phyloP scores from a whole-genome alignment of 176 grass and related monocot genomes.

The Triticum turgidum region DNA sequence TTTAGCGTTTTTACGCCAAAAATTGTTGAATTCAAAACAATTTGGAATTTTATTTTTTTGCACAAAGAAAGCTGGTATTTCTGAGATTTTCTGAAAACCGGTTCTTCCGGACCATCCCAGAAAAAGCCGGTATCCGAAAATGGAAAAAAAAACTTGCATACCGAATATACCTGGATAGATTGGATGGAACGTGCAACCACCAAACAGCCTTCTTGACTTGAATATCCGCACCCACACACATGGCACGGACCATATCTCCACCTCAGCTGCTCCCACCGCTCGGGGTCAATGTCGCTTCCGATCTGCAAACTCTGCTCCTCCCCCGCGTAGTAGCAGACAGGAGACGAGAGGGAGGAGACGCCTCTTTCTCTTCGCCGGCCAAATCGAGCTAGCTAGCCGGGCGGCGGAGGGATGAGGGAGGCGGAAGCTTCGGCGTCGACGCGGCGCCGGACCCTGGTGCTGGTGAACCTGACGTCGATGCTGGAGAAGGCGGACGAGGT shows the following conservation, averaged over 20 bases:
- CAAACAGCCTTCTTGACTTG: background rate
- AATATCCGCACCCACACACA: background rate
- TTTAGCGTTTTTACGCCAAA: no score
- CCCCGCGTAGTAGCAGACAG: background rate
- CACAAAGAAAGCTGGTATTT: no score
- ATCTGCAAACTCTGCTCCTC: background rate
- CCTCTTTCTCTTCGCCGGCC: no score
- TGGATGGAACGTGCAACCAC: background rate
- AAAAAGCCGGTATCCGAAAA: no score
- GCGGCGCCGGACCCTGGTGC: conserved; percentile 66
- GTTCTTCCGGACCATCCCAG: no score
- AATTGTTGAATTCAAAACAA: no score
- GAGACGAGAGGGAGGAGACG: background rate
- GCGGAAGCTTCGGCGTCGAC: background rate
- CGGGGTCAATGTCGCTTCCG: background rate
- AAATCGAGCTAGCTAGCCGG: background rate
- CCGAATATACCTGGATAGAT: no score
- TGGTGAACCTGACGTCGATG: conserved; percentile 77
- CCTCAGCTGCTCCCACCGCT: background rate
- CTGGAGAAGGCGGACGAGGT: conserved; percentile 85
- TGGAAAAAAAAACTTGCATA: no score
- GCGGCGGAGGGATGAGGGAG: background rate
- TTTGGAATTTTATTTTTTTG: no score
- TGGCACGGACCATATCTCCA: background rate
- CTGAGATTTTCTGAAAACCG: no score